Base-by-base conservation (phyloP, 306 rosid species). In the Begonia masoniana region DNA sequence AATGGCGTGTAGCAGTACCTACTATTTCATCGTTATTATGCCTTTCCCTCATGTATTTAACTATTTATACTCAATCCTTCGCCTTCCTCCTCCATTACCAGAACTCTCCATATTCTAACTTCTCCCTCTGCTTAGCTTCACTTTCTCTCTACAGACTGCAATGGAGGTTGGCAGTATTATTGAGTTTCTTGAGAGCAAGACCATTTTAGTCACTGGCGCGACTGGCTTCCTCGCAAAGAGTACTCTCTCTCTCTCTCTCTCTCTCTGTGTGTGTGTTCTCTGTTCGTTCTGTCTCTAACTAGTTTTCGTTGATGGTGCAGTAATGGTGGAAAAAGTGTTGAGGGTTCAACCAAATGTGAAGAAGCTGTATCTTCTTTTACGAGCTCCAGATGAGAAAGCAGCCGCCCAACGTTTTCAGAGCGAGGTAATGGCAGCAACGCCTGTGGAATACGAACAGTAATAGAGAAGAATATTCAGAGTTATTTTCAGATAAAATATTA, bases 301-400 rank as follows among this genome's bases (percentile, higher is more conserved):
- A 36, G 10, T 5, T 14, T 39, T 24, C 14, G 61, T 9, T 35
- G n/a, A 15, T 43, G 10, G 4, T 17, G 51, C 74, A 88, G 95
- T 88, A 71, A 65, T 88, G 50, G 56, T 76, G 68, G 97, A 88
- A 81, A 88, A 88, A 72, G 60, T 84, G 45, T 68, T 88, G 53
- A 76, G 96, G 59, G 74, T 71, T 67, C 92, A 88, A 70, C 92
- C 95, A 15, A 77, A 84, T 39, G 85, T 84, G 61, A 82, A 81
- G 69, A 82, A 77, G 68, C 64, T 88, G 54, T 88, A 64, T 74
- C 85, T 88, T 54, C 95, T 88, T 52, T 50, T 88, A 61, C 65
- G 95, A 60, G 87, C 82, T 3, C 9, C 62, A 0, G 95, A 88
- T 74, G 55, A 56, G 10, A 71, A 73, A 50, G 56, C 80, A 42